Base-by-base conservation (phyloP, 176 grass and related monocot genomes). In the Poa annua region DNA sequence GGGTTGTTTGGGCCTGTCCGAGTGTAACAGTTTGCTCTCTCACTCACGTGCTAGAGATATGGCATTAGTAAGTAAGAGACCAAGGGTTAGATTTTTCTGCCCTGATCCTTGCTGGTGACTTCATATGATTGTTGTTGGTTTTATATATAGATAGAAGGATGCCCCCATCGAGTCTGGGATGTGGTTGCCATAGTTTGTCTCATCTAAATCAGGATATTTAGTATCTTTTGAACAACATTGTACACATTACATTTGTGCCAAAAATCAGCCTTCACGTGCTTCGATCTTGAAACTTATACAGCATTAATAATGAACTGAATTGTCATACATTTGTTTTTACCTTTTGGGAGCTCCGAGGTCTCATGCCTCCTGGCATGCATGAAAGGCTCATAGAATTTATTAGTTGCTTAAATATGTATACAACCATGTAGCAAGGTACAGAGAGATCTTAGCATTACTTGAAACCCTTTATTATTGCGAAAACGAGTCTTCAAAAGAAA, bases 21-120 rank as follows among this genome's bases (percentile, higher is more conserved):
- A 80, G 16, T 76, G 81, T 29, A 29, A 1, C 1, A 29, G 29
- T 49, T 80, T 80, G 71, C 61, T 71, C 35, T 34, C 2, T 42
- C 34, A 66, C 49, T 44, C 22, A 62, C 48, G 3, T 66, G 24
- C 38, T 84, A 56, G 24, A 75, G 74, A 79, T 66, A 67, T 55
- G 67, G 0, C 64, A 84, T 84, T 73, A 47, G 12, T 0, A 33
- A 47, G 12, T 0, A 33, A 42, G 53, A 29, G 11, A 25, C 22
- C 0, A 51, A 10, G 63, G n/a, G 14, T 35, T 22, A 0, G n/a
- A 60, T 59, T 59, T 50, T 48, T 12, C 76, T 63, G 15, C 7
- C 49, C 26, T 12, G 16, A 9, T 79, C n/a, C 24, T 45, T 71
- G 34, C 35, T 71, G 72, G 15, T 73, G 65, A 19, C 11, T 4